phyloP scores from a whole-genome alignment of 208 protist species.

The Leishmania martiniquensis region DNA sequence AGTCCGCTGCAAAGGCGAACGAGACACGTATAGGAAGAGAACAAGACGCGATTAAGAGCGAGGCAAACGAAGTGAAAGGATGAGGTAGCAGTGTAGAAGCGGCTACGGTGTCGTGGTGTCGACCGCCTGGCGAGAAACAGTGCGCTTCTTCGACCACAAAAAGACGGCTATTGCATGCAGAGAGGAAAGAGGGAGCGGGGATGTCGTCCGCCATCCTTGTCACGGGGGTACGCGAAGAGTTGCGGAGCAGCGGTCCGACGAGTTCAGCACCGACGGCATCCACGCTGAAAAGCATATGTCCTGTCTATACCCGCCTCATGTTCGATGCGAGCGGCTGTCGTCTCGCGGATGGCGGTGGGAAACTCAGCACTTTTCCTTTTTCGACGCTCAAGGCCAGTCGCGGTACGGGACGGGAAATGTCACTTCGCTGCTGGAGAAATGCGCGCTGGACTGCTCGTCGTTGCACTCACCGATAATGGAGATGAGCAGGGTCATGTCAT shows the following conservation, averaged over 20 bases:
- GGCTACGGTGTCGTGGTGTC: not conserved
- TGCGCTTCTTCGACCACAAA: not conserved
- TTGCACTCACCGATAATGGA: constrained; percentile 62
- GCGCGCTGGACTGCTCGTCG: constrained; percentile 45
- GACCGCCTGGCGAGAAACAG: not conserved
- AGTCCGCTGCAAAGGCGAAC: not conserved
- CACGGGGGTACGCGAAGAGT: not conserved
- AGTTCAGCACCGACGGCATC: not conserved
- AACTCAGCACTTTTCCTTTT: not conserved
- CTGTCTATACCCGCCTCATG: not conserved
- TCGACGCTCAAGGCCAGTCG: constrained; percentile 54
- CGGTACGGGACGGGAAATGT: constrained; percentile 58
- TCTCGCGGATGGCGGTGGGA: not conserved
- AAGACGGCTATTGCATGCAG: not conserved
- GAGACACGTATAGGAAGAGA: not conserved
- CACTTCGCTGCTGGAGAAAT: constrained; percentile 41
- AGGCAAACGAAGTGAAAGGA: not conserved
- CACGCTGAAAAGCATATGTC: not conserved
- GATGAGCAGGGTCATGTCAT: constrained; percentile 75
- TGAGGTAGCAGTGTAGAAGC: not conserved
- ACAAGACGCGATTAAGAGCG: not conserved
- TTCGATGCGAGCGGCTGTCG: no score
- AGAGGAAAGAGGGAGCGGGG: not conserved
- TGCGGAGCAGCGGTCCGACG: not conserved
- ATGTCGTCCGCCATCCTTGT: not conserved